phyloP scores from a whole-genome alignment of 306 rosid genomes.

The Cicer bijugum region DNA sequence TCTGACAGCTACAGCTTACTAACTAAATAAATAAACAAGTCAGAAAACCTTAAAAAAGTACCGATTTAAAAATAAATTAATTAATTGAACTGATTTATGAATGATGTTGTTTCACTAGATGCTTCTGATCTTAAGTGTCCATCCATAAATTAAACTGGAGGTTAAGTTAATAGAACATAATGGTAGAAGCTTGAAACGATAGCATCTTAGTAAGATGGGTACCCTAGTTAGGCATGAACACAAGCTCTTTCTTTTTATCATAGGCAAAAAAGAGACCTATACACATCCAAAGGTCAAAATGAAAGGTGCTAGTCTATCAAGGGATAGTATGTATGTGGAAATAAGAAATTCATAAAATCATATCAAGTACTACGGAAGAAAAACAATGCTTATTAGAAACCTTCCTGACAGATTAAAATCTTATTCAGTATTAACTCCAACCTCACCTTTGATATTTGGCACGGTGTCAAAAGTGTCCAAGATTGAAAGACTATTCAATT shows the following conservation, averaged over 20 bases:
- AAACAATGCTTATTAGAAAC: conserved; percentile 31
- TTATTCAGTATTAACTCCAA: conserved; percentile 27
- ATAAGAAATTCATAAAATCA: neutral
- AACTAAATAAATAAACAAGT: conserved; percentile 19
- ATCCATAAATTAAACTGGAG: conserved; percentile 1
- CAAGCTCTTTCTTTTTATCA: neutral
- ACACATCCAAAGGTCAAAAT: neutral
- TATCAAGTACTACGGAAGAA: neutral
- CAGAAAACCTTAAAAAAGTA: conserved; percentile 9
- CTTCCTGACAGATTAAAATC: conserved; percentile 40
- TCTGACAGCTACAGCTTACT: conserved; percentile 12
- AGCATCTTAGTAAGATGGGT: conserved; percentile 4
- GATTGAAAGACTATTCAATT: conserved; percentile 75
- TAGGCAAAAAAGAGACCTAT: neutral
- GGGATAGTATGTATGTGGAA: neutral
- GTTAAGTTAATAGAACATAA: conserved; percentile 7
- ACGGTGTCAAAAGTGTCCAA: conserved; percentile 86
- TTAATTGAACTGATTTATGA: neutral
- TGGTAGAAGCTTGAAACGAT: conserved; percentile 9
- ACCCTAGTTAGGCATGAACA: neutral
- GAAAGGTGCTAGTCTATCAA: neutral
- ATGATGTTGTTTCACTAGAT: neutral
- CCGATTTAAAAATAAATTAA: neutral
- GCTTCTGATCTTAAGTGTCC: neutral
- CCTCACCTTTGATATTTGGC: conserved; percentile 83